Conservation (phyloP, 192 early-diverging fungal species). For the Coemansia erecta region DNA sequence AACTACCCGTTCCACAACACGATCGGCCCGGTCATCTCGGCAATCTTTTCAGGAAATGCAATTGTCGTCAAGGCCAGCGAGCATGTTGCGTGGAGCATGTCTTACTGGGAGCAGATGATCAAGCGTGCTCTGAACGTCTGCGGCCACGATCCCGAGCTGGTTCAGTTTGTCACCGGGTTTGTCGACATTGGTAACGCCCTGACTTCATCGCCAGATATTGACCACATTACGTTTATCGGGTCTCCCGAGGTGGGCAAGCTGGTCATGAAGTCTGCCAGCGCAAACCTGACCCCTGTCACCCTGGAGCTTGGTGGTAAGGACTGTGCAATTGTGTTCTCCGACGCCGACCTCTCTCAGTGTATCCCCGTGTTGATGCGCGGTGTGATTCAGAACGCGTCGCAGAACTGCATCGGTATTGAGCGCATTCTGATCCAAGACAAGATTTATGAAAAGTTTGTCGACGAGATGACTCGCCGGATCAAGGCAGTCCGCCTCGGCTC, state of each 20-base stretch:
- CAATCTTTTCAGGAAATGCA: conserved; percentile 82
- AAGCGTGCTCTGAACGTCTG: conserved; percentile 63
- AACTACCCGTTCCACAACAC: conserved; percentile 86
- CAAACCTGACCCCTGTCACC: conserved; percentile 73
- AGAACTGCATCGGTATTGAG: conserved; percentile 90
- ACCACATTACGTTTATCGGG: conserved; percentile 86
- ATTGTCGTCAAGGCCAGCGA: conserved; percentile 84
- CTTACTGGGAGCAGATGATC: conserved; percentile 66
- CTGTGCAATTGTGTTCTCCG: conserved; percentile 75
- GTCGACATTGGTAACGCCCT: conserved; percentile 78
- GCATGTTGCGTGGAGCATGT: conserved; percentile 78
- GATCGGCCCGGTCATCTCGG: conserved; percentile 76
- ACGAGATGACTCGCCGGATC: conserved; percentile 60
- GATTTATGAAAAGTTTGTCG: conserved; percentile 69
- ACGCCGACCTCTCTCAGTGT: conserved; percentile 66
- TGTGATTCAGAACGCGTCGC: conserved; percentile 84
- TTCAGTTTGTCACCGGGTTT: conserved; percentile 78
- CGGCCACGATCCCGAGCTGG: conserved; percentile 75
- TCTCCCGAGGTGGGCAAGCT: conserved; percentile 77
- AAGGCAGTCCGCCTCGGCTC: conserved; percentile 66
- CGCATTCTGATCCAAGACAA: conserved; percentile 72
- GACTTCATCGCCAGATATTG: conserved; percentile 56
- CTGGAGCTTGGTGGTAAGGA: conserved; percentile 94
- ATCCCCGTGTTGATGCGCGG: conserved; percentile 76
- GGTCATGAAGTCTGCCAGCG: conserved; percentile 71